Evolutionary conservation across 441 rosid genomes (phyloP).

Genomic region (Breynia disticha): DNA sequence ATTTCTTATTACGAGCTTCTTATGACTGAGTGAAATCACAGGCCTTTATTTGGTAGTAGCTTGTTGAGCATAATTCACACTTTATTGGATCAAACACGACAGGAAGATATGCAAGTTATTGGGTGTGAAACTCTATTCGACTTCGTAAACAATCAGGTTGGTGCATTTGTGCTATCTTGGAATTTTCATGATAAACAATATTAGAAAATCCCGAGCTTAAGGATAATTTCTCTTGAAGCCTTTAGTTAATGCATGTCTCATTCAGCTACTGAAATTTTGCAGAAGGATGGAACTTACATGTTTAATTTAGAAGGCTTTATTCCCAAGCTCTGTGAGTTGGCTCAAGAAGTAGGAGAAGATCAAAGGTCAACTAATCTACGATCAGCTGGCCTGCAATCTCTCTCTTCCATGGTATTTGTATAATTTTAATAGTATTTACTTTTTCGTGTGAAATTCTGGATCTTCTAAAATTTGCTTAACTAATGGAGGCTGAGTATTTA

Average conservation of each 20-base stretch:
- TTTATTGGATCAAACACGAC: constrained; percentile 69
- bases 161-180: constrained; percentile 12
- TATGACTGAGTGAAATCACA: constrained; percentile 22
- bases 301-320: constrained; percentile 79
- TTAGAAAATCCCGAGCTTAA: constrained; percentile 17
- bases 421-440: constrained; percentile 4
- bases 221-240: constrained; percentile 13
- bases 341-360: constrained; percentile 66
- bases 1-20: neutral
- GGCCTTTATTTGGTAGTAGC: constrained; percentile 83
- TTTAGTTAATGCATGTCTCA: constrained; percentile 11
- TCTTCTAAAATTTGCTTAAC: neutral
- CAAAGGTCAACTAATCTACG: constrained; percentile 47
- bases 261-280: constrained; percentile 23
- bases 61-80: constrained; percentile 60
- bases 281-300: constrained; percentile 74
- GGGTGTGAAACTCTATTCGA: constrained; percentile 81
- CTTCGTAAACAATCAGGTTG: constrained; percentile 83
- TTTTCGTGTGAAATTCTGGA: constrained; percentile 1
- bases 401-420: constrained; percentile 58
- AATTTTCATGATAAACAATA: neutral
- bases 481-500: too few species aligned
- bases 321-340: constrained; percentile 66
- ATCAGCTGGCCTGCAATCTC: constrained; percentile 55
- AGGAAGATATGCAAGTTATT: constrained; percentile 58